These are phyloP conservation scores for Neophaeococcomyces aloes DNA, from an alignment of 2,329 filamentous ascomycete species.

Conservation along the genomic window DNA sequence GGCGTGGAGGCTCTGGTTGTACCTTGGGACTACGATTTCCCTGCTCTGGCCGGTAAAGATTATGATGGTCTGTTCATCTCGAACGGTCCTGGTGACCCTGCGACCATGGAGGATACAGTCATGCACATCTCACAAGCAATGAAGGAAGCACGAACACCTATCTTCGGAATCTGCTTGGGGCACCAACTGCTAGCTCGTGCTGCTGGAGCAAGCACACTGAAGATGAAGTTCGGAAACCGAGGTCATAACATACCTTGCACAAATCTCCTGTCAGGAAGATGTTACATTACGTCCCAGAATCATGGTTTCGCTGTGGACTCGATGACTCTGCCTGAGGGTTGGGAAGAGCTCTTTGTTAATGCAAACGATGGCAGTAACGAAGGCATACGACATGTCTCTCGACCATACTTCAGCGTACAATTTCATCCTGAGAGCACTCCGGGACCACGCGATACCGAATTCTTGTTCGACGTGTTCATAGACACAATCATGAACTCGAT, in stretches of 20 bases:
- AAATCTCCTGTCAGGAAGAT: conserved; percentile 87
- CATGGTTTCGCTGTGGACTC: conserved; percentile 92
- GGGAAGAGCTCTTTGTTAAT: conserved; percentile 94
- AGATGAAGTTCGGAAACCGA: conserved; percentile 99
- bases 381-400: conserved; percentile 77
- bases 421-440: conserved; percentile 98
- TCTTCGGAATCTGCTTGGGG: conserved; percentile 93
- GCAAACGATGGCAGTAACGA: conserved; percentile 98
- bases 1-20: conserved; percentile 91
- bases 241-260: conserved; percentile 98
- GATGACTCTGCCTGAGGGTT: conserved; percentile 60
- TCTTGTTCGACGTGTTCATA: conserved; percentile 94
- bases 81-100: conserved; percentile 92
- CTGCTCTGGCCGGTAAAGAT: conserved; percentile 61
- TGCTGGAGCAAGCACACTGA: conserved; percentile 71
- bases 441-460: conserved; percentile 90
- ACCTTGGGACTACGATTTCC: conserved; percentile 92
- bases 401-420: conserved; percentile 97
- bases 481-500: conserved; percentile 66
- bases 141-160: conserved; percentile 67
- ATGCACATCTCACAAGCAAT: conserved; percentile 68
- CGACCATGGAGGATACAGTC: conserved; percentile 69
- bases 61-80: conserved; percentile 97
- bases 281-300: conserved; percentile 98
- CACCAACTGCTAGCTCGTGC: conserved; percentile 87